These are phyloP conservation scores for Quercus agrifolia DNA, from an alignment of 306 rosid genomes.

Conservation along the genomic window DNA sequence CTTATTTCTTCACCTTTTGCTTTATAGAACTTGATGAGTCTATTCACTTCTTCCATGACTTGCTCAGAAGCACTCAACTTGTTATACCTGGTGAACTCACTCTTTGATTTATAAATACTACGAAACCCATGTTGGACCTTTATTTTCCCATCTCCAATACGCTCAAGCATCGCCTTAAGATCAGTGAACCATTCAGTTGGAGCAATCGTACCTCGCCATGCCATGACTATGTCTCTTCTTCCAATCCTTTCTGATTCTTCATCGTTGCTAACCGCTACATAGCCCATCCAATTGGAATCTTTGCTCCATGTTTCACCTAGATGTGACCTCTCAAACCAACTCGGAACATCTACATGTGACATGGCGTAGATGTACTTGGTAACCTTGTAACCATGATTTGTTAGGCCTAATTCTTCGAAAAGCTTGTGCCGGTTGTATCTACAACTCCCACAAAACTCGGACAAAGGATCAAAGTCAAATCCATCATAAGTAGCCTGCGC, in stretches of 20 bases:
- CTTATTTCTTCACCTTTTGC: constrained; percentile 54
- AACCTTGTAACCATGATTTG: constrained; percentile 37
- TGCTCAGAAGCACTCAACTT: constrained; percentile 68
- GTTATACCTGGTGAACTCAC: constrained; percentile 48
- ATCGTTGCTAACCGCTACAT: constrained; percentile 46
- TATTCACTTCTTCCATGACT: constrained; percentile 43
- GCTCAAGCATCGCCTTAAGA: constrained; percentile 28
- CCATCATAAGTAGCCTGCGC: constrained; percentile 70
- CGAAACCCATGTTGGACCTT: constrained; percentile 69
- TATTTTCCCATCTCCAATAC: constrained; percentile 33
- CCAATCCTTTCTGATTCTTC: constrained; percentile 54
- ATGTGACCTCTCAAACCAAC: constrained; percentile 54
- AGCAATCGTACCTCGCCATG: constrained; percentile 65
- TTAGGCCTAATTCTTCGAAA: constrained; percentile 36
- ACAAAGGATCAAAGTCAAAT: constrained; percentile 56
- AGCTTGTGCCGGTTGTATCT: constrained; percentile 40
- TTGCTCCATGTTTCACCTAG: constrained; percentile 53
- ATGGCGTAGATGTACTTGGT: constrained; percentile 59
- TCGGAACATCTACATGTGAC: constrained; percentile 54
- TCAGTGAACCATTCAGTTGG: constrained; percentile 50
- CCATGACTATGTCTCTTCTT: constrained; percentile 51
- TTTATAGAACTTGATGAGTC: constrained; percentile 28
- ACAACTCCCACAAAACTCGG: constrained; percentile 61
- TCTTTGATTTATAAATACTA: constrained; percentile 50
- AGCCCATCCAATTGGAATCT: constrained; percentile 71